phyloP scores from a whole-genome alignment of 148 eudicot genomes.

The Spergularia marina region DNA sequence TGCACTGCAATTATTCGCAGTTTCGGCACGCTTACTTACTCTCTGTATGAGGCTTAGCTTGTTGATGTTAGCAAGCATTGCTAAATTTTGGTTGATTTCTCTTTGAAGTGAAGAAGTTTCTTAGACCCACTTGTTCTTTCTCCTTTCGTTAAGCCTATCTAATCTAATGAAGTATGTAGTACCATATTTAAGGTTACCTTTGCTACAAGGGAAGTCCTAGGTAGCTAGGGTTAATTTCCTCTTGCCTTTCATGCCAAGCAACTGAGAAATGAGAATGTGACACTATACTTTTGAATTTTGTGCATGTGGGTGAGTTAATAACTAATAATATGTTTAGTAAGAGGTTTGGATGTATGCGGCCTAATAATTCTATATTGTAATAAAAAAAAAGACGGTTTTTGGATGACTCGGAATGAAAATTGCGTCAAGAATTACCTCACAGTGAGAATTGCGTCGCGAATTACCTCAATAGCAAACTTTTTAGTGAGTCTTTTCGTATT shows the following conservation, averaged over 20 bases:
- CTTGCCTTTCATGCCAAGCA: conserved; percentile 13
- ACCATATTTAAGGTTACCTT: background rate
- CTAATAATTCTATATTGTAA: too few species aligned
- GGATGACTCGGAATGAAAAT: too few species aligned
- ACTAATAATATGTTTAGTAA: background rate
- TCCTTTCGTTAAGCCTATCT: conserved; percentile 12
- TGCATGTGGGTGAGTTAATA: background rate
- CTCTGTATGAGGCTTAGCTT: background rate
- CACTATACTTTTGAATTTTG: background rate
- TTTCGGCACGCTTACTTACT: background rate
- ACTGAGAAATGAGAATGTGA: background rate
- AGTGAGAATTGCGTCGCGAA: too few species aligned
- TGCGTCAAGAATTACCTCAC: too few species aligned
- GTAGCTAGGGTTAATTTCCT: background rate
- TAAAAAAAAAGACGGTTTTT: too few species aligned
- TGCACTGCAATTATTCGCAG: background rate
- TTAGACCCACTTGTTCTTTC: conserved; percentile 17
- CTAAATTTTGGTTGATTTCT: background rate
- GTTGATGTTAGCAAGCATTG: conserved; percentile 8
- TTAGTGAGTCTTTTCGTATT: too few species aligned
- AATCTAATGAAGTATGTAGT: background rate
- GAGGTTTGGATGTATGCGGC: too few species aligned
- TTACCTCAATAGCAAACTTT: too few species aligned
- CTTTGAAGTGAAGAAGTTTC: background rate
- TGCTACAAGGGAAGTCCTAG: background rate